These are phyloP conservation scores for Dipodascus albidus DNA, from an alignment of 805 yeast genomes.

Conservation along the genomic window DNA sequence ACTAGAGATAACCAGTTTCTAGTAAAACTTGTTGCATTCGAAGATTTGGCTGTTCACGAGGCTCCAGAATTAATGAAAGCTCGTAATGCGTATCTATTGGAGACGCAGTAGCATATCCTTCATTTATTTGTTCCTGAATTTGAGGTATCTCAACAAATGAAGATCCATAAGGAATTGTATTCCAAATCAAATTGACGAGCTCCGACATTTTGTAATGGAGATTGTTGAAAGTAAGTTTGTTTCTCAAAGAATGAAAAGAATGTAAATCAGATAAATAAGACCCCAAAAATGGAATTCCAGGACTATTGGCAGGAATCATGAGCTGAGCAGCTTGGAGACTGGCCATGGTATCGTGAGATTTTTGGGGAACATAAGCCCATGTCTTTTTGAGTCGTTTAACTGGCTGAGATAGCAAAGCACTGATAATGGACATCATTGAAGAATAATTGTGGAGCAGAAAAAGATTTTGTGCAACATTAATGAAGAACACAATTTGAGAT, in stretches of 20 bases:
- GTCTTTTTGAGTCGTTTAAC: slow-evolving; percentile 75
- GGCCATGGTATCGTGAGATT: slow-evolving; percentile 36
- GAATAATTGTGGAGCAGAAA: slow-evolving; percentile 69
- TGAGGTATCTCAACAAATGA: slow-evolving; percentile 56
- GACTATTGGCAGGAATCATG: slow-evolving; percentile 56
- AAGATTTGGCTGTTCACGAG: slow-evolving; percentile 33
- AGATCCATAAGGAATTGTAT: slow-evolving; percentile 33
- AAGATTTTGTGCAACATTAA: slow-evolving; percentile 69
- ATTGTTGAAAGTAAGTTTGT: slow-evolving; percentile 57
- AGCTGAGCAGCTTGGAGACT: slow-evolving; percentile 39
- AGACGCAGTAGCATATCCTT: slow-evolving; percentile 47
- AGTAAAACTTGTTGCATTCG: slow-evolving; percentile 22
- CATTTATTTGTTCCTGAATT: slow-evolving; percentile 44
- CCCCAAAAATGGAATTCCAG: slow-evolving; percentile 91
- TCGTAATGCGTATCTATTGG: slow-evolving; percentile 75
- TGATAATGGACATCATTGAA: slow-evolving; percentile 84
- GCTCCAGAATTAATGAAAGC: slow-evolving; percentile 64
- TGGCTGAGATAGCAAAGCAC: slow-evolving; percentile 79
- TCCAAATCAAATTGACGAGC: background rate
- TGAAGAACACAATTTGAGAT: slow-evolving; percentile 55
- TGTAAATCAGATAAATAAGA: slow-evolving; percentile 63
- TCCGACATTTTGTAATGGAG: slow-evolving; percentile 47
- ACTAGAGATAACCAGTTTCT: slow-evolving; percentile 20
- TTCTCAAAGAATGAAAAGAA: background rate
- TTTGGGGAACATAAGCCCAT: slow-evolving; percentile 34